These are phyloP conservation scores for Aspergillus mulundensis DNA, from an alignment of 495 filamentous ascomycete species.

Conservation along the genomic window DNA sequence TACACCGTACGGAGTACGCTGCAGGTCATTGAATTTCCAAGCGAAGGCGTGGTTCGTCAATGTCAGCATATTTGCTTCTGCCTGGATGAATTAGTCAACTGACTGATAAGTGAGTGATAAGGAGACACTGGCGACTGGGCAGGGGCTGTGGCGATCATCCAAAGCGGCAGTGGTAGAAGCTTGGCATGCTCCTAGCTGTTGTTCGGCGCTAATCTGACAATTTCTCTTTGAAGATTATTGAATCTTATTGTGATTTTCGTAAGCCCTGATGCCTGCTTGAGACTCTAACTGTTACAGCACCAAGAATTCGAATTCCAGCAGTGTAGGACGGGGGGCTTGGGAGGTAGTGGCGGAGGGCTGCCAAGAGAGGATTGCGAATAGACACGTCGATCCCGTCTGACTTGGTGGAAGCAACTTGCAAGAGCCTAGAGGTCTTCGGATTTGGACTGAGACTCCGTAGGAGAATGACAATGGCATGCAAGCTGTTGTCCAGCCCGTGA, in stretches of 20 bases:
- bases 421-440: not conserved
- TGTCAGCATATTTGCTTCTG: not conserved
- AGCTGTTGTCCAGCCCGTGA: not conserved
- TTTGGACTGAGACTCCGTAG: not conserved
- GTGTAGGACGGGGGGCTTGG: constrained; percentile 5
- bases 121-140: not conserved
- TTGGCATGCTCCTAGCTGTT: not conserved
- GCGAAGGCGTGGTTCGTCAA: not conserved
- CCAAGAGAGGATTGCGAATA: constrained; percentile 10
- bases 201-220: not conserved
- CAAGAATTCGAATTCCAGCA: not conserved
- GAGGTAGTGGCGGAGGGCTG: constrained; percentile 3
- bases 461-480: constrained; percentile 3
- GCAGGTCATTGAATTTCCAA: not conserved
- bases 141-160: constrained; percentile 2
- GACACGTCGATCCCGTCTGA: constrained; percentile 7
- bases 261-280: not conserved
- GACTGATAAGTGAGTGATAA: constrained; percentile 4
- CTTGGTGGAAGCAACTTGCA: not conserved
- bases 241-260: not conserved
- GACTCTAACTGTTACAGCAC: not conserved
- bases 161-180: constrained; percentile 6
- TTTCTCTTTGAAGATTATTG: not conserved
- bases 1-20: not conserved
- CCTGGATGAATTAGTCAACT: constrained; percentile 2